Percentiles rank a stretch among this genome's conserved stretches.
Conservation (phyloP, 2,329 filamentous ascomycete species). For the Amylocarpus encephaloides region DNA sequence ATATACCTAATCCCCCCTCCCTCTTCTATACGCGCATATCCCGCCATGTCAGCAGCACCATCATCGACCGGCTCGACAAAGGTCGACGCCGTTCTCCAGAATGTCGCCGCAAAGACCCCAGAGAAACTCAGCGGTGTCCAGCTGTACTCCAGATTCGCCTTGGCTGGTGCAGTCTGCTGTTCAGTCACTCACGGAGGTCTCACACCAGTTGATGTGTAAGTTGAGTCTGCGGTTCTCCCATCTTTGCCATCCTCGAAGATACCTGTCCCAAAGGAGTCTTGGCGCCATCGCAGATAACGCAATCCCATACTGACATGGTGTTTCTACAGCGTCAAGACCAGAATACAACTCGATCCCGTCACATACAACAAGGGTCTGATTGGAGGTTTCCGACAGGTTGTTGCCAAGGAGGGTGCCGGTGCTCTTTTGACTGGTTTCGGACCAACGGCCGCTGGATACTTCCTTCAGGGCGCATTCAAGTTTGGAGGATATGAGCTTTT, state of each 20-base stretch:
- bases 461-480: slow-evolving; percentile 90
- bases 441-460: slow-evolving; percentile 83
- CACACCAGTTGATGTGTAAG: slow-evolving; percentile 99
- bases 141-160: slow-evolving; percentile 94
- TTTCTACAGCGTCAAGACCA: slow-evolving; percentile 75
- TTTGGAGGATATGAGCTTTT: slow-evolving; percentile 95
- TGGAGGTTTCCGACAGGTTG: slow-evolving; percentile 80
- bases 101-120: slow-evolving; percentile 28
- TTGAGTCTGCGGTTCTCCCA: slow-evolving; percentile 48
- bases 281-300: slow-evolving; percentile 8
- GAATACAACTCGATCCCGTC: slow-evolving; percentile 84
- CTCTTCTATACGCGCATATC: slow-evolving; percentile 10
- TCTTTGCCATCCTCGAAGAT: slow-evolving; percentile 1
- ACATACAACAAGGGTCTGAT: slow-evolving; percentile 87
- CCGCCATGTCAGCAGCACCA: slow-evolving; percentile 23
- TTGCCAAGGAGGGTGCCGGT: slow-evolving; percentile 76
- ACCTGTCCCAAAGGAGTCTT: not conserved
- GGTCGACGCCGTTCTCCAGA: slow-evolving; percentile 30
- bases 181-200: slow-evolving; percentile 94
- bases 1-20: slow-evolving; percentile 14
- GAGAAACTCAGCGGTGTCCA: slow-evolving; percentile 53
- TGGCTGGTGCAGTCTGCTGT: slow-evolving; percentile 96
- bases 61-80: slow-evolving; percentile 29
- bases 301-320: slow-evolving; percentile 21
- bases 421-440: slow-evolving; percentile 81